A percentile compares a stretch with the other conserved stretches of the same genome.
phyloP scores from a whole-genome alignment of 495 filamentous ascomycete species.

The Penicillium diatomitis region DNA sequence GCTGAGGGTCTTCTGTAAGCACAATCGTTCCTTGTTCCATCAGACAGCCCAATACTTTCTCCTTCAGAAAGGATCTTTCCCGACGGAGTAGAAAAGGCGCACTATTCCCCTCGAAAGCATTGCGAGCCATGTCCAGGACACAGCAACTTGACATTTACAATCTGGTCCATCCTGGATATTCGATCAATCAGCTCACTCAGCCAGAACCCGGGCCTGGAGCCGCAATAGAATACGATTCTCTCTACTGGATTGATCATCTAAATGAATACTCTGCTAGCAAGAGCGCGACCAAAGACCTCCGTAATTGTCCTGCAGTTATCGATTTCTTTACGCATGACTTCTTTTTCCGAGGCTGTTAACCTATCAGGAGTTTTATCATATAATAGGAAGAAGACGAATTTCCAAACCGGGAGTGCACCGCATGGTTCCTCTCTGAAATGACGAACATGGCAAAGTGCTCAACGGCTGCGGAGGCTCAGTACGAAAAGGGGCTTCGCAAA shows the following conservation, averaged over 20 bases:
- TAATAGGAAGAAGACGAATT: no score
- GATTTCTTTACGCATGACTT: conserved; percentile 17
- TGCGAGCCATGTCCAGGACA: conserved; percentile 11
- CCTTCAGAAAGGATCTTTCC: conserved; percentile 11
- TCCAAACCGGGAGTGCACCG: no score
- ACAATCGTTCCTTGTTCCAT: conserved; percentile 29
- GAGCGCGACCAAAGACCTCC: not conserved
- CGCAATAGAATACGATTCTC: conserved; percentile 20
- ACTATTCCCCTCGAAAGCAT: conserved; percentile 17
- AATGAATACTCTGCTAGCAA: not conserved
- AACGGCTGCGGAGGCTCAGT: no score
- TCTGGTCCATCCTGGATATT: conserved; percentile 6
- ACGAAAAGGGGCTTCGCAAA: no score
- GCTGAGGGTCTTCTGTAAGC: no score
- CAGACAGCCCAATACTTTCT: conserved; percentile 37
- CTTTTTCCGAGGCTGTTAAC: conserved; percentile 27
- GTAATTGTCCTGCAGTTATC: conserved; percentile 4
- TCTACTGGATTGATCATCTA: conserved; percentile 34
- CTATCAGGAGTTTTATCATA: conserved; percentile 17
- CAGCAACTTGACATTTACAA: conserved; percentile 16
- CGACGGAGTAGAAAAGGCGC: conserved; percentile 6
- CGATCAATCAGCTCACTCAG: not conserved
- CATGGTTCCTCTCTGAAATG: no score
- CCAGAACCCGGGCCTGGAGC: conserved; percentile 10
- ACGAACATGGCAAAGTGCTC: no score